A percentile compares a stretch with the other conserved stretches of the same genome.
Conservation (phyloP, 352 stramenopile genomes). For the Phytophthora litchii region DNA sequence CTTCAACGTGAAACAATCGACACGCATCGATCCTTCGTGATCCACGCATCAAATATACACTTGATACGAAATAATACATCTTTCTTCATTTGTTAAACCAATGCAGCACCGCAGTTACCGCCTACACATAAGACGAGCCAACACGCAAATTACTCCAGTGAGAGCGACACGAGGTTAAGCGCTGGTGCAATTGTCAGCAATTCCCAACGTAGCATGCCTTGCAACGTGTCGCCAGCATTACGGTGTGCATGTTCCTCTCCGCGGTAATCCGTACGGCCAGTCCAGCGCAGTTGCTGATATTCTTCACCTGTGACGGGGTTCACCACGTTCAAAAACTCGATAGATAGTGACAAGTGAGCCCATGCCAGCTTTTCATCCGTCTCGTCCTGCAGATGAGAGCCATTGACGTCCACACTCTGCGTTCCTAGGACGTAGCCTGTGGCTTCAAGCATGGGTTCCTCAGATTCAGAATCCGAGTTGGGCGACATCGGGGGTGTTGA, state of each 20-base stretch:
- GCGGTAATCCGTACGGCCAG: slow-evolving; percentile 54
- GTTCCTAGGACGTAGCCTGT: slow-evolving; percentile 52
- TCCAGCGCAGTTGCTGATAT: slow-evolving; percentile 53
- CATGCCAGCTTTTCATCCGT: slow-evolving; percentile 36
- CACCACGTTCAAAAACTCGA: slow-evolving; percentile 47
- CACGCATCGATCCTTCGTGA: background rate
- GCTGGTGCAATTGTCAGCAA: slow-evolving; percentile 44
- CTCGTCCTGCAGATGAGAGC: slow-evolving; percentile 22
- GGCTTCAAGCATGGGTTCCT: slow-evolving; percentile 31
- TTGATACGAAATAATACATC: slow-evolving; percentile 28
- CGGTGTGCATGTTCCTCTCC: slow-evolving; percentile 44
- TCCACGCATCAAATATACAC: slow-evolving; percentile 24
- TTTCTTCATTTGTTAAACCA: slow-evolving; percentile 22
- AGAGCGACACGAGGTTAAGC: slow-evolving; percentile 41
- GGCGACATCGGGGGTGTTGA: slow-evolving; percentile 19
- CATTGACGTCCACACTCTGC: slow-evolving; percentile 46
- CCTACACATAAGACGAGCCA: slow-evolving; percentile 16
- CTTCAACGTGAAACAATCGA: slow-evolving; percentile 20
- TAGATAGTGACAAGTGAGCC: slow-evolving; percentile 50
- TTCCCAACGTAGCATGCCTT: slow-evolving; percentile 51
- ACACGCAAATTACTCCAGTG: slow-evolving; percentile 20
- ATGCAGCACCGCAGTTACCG: slow-evolving; percentile 3
- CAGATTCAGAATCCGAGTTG: slow-evolving; percentile 17
- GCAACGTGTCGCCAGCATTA: slow-evolving; percentile 48
- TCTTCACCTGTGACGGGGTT: slow-evolving; percentile 38